These are phyloP conservation scores for Pleurotus platypus DNA, from an alignment of 768 basidiomycete genomes.

Conservation along the genomic window DNA sequence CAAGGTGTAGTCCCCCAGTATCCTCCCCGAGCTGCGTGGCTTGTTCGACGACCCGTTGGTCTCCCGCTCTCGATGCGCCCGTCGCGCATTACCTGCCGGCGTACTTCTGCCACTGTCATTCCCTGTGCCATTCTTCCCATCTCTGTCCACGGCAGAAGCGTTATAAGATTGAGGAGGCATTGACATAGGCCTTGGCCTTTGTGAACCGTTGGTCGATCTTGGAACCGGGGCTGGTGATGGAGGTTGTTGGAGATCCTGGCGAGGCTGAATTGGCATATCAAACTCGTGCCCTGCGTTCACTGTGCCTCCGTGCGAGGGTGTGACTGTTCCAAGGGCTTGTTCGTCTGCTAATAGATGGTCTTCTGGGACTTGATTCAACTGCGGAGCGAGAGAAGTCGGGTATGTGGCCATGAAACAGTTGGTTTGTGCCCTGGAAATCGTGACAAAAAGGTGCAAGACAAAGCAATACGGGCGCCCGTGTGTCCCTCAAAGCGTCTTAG, in stretches of 20 bases:
- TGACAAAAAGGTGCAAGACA: background rate
- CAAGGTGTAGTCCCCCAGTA: conserved; percentile 92
- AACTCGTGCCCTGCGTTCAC: conserved; percentile 60
- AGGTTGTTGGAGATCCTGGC: conserved; percentile 24
- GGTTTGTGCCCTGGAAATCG: background rate
- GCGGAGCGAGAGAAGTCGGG: conserved; percentile 7
- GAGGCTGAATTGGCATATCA: conserved; percentile 52
- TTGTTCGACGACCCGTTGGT: conserved; percentile 14
- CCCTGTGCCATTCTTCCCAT: background rate
- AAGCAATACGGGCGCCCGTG: background rate
- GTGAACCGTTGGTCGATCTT: conserved; percentile 25
- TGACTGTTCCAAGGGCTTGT: conserved; percentile 25
- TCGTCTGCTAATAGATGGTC: background rate
- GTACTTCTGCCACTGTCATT: conserved; percentile 4
- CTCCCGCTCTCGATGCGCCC: conserved; percentile 2
- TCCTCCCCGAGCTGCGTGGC: conserved; percentile 44
- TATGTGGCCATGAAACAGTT: conserved; percentile 9
- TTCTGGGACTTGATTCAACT: conserved; percentile 8
- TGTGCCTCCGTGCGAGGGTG: conserved; percentile 52
- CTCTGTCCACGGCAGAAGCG: conserved; percentile 11
- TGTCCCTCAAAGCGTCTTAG: too few relatives aligned
- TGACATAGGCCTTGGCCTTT: conserved; percentile 62
- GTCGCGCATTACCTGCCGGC: conserved; percentile 1
- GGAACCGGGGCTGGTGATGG: conserved; percentile 22
- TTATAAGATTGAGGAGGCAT: conserved; percentile 66